phyloP scores from a whole-genome alignment of 441 rosid genomes.

The Isatis lusitanica region DNA sequence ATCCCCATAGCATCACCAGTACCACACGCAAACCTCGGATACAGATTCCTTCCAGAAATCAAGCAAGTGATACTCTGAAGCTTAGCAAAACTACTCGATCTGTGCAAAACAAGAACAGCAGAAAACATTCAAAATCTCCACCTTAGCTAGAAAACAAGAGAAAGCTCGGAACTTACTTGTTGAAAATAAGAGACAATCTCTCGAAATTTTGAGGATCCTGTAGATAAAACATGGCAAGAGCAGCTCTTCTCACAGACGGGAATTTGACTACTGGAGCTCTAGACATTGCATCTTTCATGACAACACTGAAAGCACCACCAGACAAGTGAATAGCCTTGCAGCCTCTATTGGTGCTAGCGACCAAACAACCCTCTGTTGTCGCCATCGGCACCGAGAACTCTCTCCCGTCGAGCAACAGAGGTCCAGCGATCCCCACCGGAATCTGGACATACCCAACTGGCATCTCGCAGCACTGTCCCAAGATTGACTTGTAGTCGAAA shows the following conservation, averaged over 20 bases:
- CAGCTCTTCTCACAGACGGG: conserved; percentile 48
- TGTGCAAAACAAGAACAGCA: background rate
- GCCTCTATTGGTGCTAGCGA: conserved; percentile 62
- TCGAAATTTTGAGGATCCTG: conserved; percentile 48
- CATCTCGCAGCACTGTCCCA: conserved; percentile 70
- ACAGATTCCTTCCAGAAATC: conserved; percentile 55
- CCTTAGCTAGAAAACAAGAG: background rate
- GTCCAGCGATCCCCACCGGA: conserved; percentile 62
- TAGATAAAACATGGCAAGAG: conserved; percentile 48
- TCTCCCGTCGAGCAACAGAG: conserved; percentile 48
- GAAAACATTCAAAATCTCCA: background rate
- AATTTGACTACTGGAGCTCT: conserved; percentile 60
- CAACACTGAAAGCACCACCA: conserved; percentile 49
- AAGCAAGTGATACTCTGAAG: conserved; percentile 48
- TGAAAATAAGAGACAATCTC: conserved; percentile 41
- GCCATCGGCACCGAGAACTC: conserved; percentile 61
- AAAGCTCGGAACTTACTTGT: conserved; percentile 30
- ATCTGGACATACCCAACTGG: conserved; percentile 61
- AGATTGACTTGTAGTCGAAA: conserved; percentile 48
- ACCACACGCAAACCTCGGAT: conserved; percentile 51
- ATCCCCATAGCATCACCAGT: conserved; percentile 73
- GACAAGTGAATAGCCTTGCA: conserved; percentile 55
- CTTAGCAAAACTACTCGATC: conserved; percentile 53
- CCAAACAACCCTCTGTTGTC: conserved; percentile 62
- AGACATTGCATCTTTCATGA: conserved; percentile 53